These are phyloP conservation scores for Cylindrodendrum hubeiense DNA, from an alignment of 2,329 filamentous ascomycete species.

Conservation along the genomic window DNA sequence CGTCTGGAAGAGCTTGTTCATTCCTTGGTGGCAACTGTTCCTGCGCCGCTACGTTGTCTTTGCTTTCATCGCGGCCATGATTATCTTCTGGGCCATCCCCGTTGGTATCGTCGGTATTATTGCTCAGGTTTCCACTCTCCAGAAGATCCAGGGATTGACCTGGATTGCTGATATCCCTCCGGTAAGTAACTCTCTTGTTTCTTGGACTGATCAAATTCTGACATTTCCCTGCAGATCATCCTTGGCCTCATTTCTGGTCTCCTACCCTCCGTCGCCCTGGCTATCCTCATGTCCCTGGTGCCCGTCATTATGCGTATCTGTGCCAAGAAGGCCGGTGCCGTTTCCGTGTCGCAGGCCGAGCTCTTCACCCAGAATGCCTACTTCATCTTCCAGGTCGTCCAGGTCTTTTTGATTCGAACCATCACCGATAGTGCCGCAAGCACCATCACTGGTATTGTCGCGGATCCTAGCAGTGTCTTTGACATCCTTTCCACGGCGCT, in stretches of 20 bases:
- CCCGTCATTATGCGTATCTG: conserved; percentile 75
- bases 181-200: conserved; percentile 30
- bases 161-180: conserved; percentile 81
- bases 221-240: conserved; percentile 56
- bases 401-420: conserved; percentile 91
- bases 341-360: conserved; percentile 84
- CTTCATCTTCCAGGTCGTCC: conserved; percentile 91
- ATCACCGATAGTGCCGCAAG: conserved; percentile 82
- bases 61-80: conserved; percentile 75
- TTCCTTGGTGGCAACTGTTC: conserved; percentile 80
- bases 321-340: conserved; percentile 83
- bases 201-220: background rate
- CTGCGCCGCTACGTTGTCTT: conserved; percentile 75
- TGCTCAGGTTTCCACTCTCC: conserved; percentile 83
- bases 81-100: conserved; percentile 87
- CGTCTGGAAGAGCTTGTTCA: conserved; percentile 83
- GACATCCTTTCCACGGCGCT: conserved; percentile 77
- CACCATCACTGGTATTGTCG: conserved; percentile 71
- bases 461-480: conserved; percentile 72
- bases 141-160: conserved; percentile 73
- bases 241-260: conserved; percentile 86
- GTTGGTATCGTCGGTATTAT: conserved; percentile 86
- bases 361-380: conserved; percentile 92
- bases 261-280: conserved; percentile 82
- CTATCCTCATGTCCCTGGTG: conserved; percentile 85